phyloP scores from a whole-genome alignment of 225 moss, liverwort and hornwort genomes.

The Anthoceros angustus region DNA sequence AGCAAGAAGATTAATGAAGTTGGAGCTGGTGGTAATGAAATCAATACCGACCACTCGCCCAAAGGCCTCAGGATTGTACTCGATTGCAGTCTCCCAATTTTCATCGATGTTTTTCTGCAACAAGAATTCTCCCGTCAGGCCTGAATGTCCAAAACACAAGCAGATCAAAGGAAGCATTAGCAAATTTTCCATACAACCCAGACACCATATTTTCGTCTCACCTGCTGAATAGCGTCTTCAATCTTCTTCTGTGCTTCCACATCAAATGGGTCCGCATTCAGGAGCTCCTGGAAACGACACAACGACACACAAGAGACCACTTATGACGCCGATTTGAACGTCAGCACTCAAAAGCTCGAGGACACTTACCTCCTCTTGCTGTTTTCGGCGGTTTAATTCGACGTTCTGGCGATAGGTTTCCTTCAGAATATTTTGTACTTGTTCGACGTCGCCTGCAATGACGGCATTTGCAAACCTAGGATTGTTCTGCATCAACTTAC shows the following conservation, averaged over 20 bases:
- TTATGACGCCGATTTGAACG: neutral
- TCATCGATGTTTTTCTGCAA: constrained; percentile 97
- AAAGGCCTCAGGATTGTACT: constrained; percentile 93
- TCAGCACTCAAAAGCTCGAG: neutral
- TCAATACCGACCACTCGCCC: constrained; percentile 53
- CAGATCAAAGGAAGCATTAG: neutral
- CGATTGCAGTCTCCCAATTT: constrained; percentile 98
- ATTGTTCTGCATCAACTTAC: constrained; percentile 36
- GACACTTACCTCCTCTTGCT: constrained; percentile 50
- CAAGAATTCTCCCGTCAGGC: neutral
- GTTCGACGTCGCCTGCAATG: constrained; percentile 44
- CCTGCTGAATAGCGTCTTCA: constrained; percentile 96
- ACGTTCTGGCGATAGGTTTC: constrained; percentile 45
- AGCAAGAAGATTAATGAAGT: too few species aligned
- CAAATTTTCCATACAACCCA: neutral
- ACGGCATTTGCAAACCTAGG: constrained; percentile 57
- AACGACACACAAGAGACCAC: neutral
- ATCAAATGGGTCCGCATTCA: constrained; percentile 98
- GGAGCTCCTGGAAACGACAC: constrained; percentile 52
- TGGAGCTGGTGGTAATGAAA: too few species aligned
- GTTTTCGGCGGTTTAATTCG: constrained; percentile 42
- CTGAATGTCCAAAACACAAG: neutral
- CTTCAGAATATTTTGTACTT: constrained; percentile 52
- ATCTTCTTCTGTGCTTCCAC: constrained; percentile 85
- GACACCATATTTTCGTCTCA: constrained; percentile 11